These are phyloP conservation scores for Leucogyrophana mollusca DNA, from an alignment of 768 basidiomycete genomes.

Conservation along the genomic window DNA sequence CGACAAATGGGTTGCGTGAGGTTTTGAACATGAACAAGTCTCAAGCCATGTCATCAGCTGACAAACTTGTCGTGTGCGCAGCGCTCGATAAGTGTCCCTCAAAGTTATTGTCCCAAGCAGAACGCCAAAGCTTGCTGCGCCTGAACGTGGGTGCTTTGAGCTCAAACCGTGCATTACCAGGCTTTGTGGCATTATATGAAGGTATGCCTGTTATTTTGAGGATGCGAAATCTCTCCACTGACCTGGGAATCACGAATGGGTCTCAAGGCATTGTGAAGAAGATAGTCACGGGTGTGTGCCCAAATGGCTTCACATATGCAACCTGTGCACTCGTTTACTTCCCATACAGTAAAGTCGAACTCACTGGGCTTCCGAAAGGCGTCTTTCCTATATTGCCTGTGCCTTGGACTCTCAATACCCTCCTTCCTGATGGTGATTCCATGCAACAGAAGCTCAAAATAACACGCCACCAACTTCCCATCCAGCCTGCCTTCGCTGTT, in stretches of 20 bases:
- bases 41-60: neutral
- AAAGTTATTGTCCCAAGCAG: neutral
- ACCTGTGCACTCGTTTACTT: conserved; percentile 15
- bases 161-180: conserved; percentile 12
- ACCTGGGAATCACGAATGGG: conserved; percentile 30
- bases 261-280: conserved; percentile 21
- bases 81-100: neutral
- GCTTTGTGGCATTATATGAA: conserved; percentile 18
- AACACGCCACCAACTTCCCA: conserved; percentile 14
- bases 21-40: conserved; percentile 3
- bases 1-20: conserved; percentile 2
- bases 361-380: conserved; percentile 11
- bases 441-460: neutral
- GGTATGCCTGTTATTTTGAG: conserved; percentile 32
- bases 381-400: conserved; percentile 16
- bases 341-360: conserved; percentile 14
- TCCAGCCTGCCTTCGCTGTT: conserved; percentile 29
- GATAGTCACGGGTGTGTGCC: neutral
- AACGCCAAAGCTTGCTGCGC: neutral
- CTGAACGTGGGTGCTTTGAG: neutral
- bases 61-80: neutral
- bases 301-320: neutral
- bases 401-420: conserved; percentile 6
- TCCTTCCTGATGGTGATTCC: neutral
- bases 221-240: conserved; percentile 24